Conservation (phyloP, 768 basidiomycete genomes). For the Gloeostereum incarnatum region DNA sequence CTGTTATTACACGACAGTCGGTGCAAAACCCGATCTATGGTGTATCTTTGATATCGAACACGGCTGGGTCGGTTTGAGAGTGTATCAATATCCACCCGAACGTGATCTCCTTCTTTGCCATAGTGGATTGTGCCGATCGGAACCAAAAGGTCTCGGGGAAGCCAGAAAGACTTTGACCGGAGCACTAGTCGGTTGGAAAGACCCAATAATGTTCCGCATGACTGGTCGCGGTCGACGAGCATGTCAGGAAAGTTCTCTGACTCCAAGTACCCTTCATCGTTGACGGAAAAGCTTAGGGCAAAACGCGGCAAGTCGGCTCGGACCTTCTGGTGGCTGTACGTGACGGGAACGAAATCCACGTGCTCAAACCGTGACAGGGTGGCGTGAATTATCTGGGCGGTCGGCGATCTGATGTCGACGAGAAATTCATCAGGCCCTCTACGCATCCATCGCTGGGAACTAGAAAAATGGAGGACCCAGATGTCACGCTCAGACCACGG, state of each 20-base stretch:
- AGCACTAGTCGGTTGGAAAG: slow-evolving; percentile 20
- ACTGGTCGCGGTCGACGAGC: slow-evolving; percentile 20
- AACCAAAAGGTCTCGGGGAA: slow-evolving; percentile 14
- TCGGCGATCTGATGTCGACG: slow-evolving; percentile 18
- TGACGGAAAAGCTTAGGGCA: slow-evolving; percentile 28
- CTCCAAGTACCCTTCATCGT: slow-evolving; percentile 21
- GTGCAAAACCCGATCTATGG: slow-evolving; percentile 18
- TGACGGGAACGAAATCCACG: slow-evolving; percentile 9
- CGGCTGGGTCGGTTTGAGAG: not conserved
- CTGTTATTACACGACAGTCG: slow-evolving; percentile 16
- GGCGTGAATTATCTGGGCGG: slow-evolving; percentile 13
- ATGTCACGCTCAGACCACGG: slow-evolving; percentile 19
- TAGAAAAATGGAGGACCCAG: slow-evolving; percentile 18
- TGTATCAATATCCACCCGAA: not conserved
- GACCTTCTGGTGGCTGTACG: slow-evolving; percentile 9
- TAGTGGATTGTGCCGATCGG: not conserved
- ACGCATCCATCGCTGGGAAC: slow-evolving; percentile 11
- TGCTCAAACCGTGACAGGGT: slow-evolving; percentile 13
- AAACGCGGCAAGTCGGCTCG: slow-evolving; percentile 28
- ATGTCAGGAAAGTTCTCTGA: slow-evolving; percentile 24
- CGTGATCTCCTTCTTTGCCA: not conserved
- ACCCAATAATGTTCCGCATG: slow-evolving; percentile 23
- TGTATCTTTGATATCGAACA: slow-evolving; percentile 17
- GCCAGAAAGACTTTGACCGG: slow-evolving; percentile 14
- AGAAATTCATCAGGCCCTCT: slow-evolving; percentile 4